Evolutionary conservation across 768 basidiomycete species (phyloP).

Genomic region (Suillus fuscotomentosus): DNA sequence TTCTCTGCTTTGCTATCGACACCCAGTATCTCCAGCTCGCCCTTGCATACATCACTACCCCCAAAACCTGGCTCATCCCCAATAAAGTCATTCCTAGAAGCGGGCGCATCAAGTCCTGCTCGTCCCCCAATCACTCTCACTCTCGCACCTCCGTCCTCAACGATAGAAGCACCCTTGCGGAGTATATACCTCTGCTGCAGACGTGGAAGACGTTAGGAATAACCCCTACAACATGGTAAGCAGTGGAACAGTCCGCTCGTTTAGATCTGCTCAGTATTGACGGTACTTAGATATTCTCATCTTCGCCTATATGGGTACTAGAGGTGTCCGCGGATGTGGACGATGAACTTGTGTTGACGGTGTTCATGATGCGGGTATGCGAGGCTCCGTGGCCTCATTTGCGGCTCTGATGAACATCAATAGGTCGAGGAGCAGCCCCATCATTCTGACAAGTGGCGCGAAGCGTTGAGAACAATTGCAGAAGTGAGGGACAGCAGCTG

Average conservation of each 20-base stretch:
- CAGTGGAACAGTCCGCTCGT: background rate
- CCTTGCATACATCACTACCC: constrained; percentile 69
- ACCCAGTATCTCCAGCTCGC: constrained; percentile 31
- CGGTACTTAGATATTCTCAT: constrained; percentile 55
- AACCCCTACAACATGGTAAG: constrained; percentile 66
- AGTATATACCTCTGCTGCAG: constrained; percentile 38
- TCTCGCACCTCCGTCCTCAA: background rate
- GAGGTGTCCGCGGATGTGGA: constrained; percentile 71
- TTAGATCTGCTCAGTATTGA: constrained; percentile 2
- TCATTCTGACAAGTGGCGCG: constrained; percentile 67
- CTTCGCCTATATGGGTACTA: constrained; percentile 76
- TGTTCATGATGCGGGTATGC: constrained; percentile 69
- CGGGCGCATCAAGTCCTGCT: constrained; percentile 29
- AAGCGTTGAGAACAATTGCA: constrained; percentile 72
- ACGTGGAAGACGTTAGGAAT: constrained; percentile 56
- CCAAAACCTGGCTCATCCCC: constrained; percentile 59
- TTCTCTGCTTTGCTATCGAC: constrained; percentile 2
- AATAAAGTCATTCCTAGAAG: constrained; percentile 28
- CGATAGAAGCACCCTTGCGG: constrained; percentile 18
- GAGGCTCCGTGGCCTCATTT: constrained; percentile 3
- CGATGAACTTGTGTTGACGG: constrained; percentile 73
- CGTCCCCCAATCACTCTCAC: constrained; percentile 14
- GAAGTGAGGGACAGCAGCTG: constrained; percentile 73
- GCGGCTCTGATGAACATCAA: constrained; percentile 9
- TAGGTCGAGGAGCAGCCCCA: constrained; percentile 73